Percentiles rank a stretch among this genome's conserved stretches.
phyloP scores from a whole-genome alignment of 306 rosid genomes.

The Rosa rugosa region DNA sequence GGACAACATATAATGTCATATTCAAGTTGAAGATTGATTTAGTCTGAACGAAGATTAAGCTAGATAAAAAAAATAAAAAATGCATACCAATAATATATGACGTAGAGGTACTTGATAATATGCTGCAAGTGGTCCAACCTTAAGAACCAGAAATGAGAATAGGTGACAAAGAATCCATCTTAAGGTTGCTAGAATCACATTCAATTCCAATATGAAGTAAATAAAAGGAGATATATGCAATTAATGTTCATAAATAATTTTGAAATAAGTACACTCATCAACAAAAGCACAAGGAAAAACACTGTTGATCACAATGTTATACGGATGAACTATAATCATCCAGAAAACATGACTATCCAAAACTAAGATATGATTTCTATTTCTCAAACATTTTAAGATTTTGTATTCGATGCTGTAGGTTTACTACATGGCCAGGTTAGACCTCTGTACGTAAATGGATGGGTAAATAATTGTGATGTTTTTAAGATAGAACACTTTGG shows the following conservation, averaged over 20 bases:
- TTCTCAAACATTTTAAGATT: too few relatives aligned
- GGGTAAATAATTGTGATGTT: too few relatives aligned
- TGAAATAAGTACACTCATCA: too few relatives aligned
- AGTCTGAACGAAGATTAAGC: background rate
- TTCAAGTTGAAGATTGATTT: background rate
- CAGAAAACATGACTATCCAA: too few relatives aligned
- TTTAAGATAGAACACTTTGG: too few relatives aligned
- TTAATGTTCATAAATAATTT: background rate
- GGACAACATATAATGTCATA: background rate
- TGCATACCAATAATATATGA: constrained; percentile 72
- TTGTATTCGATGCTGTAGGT: too few relatives aligned
- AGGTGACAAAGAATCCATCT: constrained; percentile 13
- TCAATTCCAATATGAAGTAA: background rate
- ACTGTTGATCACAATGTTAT: too few relatives aligned
- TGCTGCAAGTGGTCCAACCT: constrained; percentile 98
- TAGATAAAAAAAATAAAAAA: constrained; percentile 21
- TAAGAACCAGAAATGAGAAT: constrained; percentile 19
- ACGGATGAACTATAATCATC: too few relatives aligned
- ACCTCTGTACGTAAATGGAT: too few relatives aligned
- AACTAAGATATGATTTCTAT: too few relatives aligned
- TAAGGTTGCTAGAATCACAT: background rate
- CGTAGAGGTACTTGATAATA: constrained; percentile 86
- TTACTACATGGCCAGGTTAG: too few relatives aligned
- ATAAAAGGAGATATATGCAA: background rate
- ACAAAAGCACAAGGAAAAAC: too few relatives aligned